Base-by-base conservation (phyloP, 1,284 basidiomycete species). In the Leucoagaricus sp. region DNA sequence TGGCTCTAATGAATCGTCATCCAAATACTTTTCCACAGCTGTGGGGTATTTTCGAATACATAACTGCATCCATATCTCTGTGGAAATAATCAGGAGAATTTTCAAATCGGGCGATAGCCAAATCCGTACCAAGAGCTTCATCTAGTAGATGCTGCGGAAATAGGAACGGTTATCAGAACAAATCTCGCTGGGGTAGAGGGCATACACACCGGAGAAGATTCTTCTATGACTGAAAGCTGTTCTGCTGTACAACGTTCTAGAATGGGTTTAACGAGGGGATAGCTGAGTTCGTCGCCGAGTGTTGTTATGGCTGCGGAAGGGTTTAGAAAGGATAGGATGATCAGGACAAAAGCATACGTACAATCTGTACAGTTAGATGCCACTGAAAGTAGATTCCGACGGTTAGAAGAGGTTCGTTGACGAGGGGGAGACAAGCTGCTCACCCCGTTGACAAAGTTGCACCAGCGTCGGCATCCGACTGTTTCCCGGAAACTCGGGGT, bases 31-130 rank as follows among this genome's bases (percentile, higher is more conserved):
- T 60, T 84, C 79, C 53, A 76, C 73, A 49, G 77, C 75, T 46
- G 81, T 69, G 55, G 82, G 80, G 67, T 83, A 86, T 54, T 76
- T 77, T 65, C 78, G 78, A 69, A 79, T 76, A 69, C 86, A 91
- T 34, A 86, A 71, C 47, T 74, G 71, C 67, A 80, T 82, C 89
- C 89, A 92, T 62, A 91, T 77, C 60, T 85, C 89, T 92, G 63
- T 53, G 10, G 50, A 58, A 64, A 55, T 53, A 63, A 47, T 63
- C 53, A 57, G 50, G 58, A 46, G 44, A 57, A 45, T 49, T 45
- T 59, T 59, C 31, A 49, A 56, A 53, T 6, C 21, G 23, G 34
- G 55, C 29, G 58, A 45, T 60, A 41, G 19, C 31, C 38, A 19
- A 42, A 23, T 53, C 28, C 73, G 47, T 72, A 82, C 89, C 86